A percentile compares a stretch with the other conserved stretches of the same genome.
Conservation (phyloP, 495 filamentous ascomycete genomes). For the Aspergillus cavernicola region DNA sequence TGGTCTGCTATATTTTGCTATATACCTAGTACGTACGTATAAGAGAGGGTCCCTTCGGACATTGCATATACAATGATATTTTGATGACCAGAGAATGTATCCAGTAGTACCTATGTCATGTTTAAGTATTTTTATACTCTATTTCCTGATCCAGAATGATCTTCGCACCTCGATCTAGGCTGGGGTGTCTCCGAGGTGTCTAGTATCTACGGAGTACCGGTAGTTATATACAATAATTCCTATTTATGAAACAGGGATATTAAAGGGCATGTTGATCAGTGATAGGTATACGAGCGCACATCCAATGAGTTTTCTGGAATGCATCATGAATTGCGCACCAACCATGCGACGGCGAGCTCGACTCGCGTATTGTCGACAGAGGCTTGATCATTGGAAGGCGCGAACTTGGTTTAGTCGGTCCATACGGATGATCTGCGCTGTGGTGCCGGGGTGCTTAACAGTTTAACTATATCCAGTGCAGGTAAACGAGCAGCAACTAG, state of each 20-base stretch:
- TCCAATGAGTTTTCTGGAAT: background rate
- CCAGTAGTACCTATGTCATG: background rate
- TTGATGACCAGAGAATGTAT: background rate
- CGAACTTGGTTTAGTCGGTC: background rate
- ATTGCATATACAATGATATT: background rate
- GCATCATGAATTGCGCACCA: background rate
- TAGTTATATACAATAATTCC: background rate
- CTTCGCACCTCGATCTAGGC: background rate
- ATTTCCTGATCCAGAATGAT: background rate
- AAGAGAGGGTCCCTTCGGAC: background rate
- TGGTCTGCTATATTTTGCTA: constrained; percentile 5
- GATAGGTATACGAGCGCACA: background rate
- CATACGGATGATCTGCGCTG: constrained; percentile 1
- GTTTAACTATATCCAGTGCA: background rate
- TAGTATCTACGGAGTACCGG: no score
- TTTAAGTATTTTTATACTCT: background rate
- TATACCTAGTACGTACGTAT: background rate
- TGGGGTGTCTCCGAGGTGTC: no score
- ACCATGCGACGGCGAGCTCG: background rate
- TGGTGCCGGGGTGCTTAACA: no score
- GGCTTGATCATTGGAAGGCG: background rate
- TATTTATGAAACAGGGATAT: background rate
- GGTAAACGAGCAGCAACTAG: background rate
- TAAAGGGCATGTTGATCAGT: background rate
- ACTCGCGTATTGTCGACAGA: background rate